Evolutionary conservation across 2,329 filamentous ascomycete genomes (phyloP), one percentile per base, ranked within the genome.

Genomic region (Pseudogymnoascus pannorum): DNA sequence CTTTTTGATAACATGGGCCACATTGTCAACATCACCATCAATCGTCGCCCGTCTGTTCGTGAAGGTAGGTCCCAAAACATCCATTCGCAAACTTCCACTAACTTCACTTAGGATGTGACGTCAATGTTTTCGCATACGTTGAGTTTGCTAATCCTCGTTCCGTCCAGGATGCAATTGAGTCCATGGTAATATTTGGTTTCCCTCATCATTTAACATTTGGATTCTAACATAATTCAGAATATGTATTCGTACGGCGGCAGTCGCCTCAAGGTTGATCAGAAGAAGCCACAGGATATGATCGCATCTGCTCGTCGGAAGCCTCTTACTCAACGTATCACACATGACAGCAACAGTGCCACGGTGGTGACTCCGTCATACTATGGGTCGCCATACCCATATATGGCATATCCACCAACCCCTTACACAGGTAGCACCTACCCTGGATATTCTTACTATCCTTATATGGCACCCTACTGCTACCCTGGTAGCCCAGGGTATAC

Each of bases 1-100:
- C 60, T 79, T 8, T 76, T 76, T 36, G 66, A 70, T n/a, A 63
- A 66, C 1, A 76, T 72, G 58, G 79, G 79, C 18, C 63, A 67
- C 1, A 72, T 81, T 31, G 14, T 71, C 11, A 66, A 72, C 6
- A 68, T 75, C 38, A 66, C 70, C 20, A 59, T 76, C 51, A 64
- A 70, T 61, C 66, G 68, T 38, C 66, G 66, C 36, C 62, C 68
- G 18, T 74, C 72, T 14, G 69, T 64, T 24, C 65, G 70, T 57
- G 65, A 68, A 48, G 58, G 71, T 72, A 61, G 59, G 69, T 65
- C 14, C 12, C 12, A 8, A 31, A 18, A 16, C 3, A 35, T 5
- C 14, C 26, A 20, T 38, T 7, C 20, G 12, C 29, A 36, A 51
- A 59, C 20, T 57, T 57, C 22, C 18, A 44, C 65, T 69, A 38